Conservation (phyloP, 2,329 filamentous ascomycete genomes). For the Chaetomium sp. region DNA sequence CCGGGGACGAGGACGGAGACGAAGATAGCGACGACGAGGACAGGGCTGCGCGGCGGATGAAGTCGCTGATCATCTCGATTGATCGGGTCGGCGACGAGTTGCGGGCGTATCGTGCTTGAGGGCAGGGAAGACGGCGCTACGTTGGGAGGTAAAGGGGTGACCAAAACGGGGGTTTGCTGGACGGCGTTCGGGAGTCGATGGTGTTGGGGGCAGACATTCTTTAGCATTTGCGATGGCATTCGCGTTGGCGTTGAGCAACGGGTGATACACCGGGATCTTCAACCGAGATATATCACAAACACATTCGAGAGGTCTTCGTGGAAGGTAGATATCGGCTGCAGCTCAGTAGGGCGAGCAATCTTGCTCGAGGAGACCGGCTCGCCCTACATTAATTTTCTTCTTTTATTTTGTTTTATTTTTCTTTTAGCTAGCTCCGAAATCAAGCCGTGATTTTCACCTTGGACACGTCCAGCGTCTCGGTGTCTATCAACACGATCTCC, state of each 20-base stretch:
- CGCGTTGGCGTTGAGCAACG: slow-evolving; percentile 5
- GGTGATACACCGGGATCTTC: neutral
- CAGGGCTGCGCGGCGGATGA: slow-evolving; percentile 5
- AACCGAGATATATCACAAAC: slow-evolving; percentile 9
- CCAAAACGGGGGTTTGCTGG: slow-evolving; percentile 1
- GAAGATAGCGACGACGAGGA: neutral
- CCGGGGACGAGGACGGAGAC: neutral
- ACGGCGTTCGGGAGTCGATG: neutral
- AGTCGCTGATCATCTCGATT: slow-evolving; percentile 27
- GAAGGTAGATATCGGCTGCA: slow-evolving; percentile 6
- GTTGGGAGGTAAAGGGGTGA: neutral
- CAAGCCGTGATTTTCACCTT: slow-evolving; percentile 57
- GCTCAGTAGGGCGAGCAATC: neutral
- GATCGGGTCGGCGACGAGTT: slow-evolving; percentile 15
- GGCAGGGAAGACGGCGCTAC: neutral
- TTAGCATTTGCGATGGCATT: slow-evolving; percentile 10
- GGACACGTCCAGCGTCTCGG: slow-evolving; percentile 80
- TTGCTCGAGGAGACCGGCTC: neutral
- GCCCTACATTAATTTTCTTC: slow-evolving; percentile 9
- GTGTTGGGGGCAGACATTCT: neutral
- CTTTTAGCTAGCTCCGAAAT: slow-evolving; percentile 14
- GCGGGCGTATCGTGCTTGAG: slow-evolving; percentile 25
- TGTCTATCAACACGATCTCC: slow-evolving; percentile 80
- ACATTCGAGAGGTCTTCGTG: neutral
- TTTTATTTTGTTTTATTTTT: slow-evolving; percentile 3